A percentile compares a stretch with the other conserved stretches of the same genome.
phyloP scores from a whole-genome alignment of 345 rosid species.

The Angophora floribunda region DNA sequence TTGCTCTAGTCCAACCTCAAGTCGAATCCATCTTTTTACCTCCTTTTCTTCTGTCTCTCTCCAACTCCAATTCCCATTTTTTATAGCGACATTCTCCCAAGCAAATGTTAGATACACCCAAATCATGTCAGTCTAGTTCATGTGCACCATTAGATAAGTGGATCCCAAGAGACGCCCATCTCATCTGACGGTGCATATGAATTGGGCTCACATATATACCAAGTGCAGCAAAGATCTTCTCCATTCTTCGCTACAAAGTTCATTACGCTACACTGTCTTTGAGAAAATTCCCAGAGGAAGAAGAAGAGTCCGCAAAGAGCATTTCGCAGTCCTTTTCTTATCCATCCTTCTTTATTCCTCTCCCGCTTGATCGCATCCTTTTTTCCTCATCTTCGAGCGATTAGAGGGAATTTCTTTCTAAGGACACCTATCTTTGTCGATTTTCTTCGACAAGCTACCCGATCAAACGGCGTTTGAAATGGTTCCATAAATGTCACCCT shows the following conservation, averaged over 20 bases:
- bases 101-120: background rate
- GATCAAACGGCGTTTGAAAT: background rate
- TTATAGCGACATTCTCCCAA: background rate
- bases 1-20: background rate
- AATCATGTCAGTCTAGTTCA: background rate
- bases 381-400: background rate
- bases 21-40: background rate
- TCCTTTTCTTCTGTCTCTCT: background rate
- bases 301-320: background rate
- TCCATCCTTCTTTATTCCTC: background rate
- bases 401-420: background rate
- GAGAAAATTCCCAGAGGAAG: background rate
- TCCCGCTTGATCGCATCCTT: background rate
- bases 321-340: background rate
- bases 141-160: accelerated
- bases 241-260: background rate
- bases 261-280: background rate
- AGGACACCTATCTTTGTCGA: background rate
- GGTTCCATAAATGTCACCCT: background rate
- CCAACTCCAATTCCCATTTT: background rate
- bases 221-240: background rate
- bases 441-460: background rate
- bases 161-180: background rate
- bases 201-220: background rate
- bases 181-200: background rate